Evolutionary conservation across 257 asterid species (phyloP).

Genomic region (Nemophila menziesii): DNA sequence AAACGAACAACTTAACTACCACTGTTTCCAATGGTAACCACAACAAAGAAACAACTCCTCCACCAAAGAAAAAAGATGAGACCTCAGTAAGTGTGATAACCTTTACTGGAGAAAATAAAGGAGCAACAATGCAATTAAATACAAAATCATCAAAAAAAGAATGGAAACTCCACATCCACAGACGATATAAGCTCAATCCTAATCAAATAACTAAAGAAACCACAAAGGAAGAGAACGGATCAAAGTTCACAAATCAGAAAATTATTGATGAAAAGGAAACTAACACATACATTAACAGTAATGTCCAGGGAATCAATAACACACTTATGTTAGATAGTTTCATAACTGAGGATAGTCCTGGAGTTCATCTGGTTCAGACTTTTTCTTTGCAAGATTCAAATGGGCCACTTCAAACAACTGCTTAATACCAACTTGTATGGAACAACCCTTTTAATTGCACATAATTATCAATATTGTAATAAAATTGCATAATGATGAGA

Average conservation of each 20-base stretch:
- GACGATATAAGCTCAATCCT: constrained; percentile 57
- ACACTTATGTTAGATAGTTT: constrained; percentile 52
- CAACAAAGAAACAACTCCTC: constrained; percentile 15
- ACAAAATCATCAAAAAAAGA: constrained; percentile 29
- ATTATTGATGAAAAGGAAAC: constrained; percentile 26
- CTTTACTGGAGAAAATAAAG: constrained; percentile 83
- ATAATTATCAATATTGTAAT: neutral
- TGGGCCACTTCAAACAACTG: constrained; percentile 14
- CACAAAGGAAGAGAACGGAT: constrained; percentile 35
- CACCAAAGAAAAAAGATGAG: constrained; percentile 18
- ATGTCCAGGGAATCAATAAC: constrained; percentile 68
- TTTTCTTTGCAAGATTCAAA: constrained; percentile 20
- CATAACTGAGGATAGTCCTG: constrained; percentile 46
- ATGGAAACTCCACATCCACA: constrained; percentile 38
- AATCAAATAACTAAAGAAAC: constrained; percentile 29
- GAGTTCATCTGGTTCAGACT: constrained; percentile 43
- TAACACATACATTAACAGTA: constrained; percentile 53
- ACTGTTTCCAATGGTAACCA: constrained; percentile 17
- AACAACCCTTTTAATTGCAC: constrained; percentile 14
- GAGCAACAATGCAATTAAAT: constrained; percentile 73
- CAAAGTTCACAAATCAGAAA: constrained; percentile 15
- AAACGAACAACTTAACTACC: constrained; percentile 17
- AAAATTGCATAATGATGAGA: neutral
- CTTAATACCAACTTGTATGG: constrained; percentile 27
- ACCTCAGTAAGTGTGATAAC: constrained; percentile 48